Conservation (phyloP, 305 asterid species). For the Fraxinus sp. region DNA sequence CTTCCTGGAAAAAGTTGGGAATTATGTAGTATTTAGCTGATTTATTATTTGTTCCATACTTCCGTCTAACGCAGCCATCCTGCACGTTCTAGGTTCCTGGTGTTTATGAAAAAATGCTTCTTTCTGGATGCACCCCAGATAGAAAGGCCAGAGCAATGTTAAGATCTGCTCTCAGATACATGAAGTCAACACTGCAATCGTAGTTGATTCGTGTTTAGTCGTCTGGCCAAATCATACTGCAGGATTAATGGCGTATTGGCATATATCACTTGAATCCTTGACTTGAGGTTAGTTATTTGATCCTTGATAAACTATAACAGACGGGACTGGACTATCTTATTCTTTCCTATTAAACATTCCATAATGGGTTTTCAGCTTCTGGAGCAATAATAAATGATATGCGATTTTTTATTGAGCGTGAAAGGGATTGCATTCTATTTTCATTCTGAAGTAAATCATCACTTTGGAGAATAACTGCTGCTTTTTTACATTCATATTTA, state of each 20-base stretch:
- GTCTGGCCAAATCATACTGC: background rate
- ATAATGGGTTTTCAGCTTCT: background rate
- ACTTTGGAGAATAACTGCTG: background rate
- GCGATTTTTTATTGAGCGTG: background rate
- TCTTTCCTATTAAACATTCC: background rate
- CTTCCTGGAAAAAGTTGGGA: background rate
- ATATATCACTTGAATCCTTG: background rate
- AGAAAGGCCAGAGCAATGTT: slow-evolving; percentile 92
- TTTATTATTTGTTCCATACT: background rate
- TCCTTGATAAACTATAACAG: background rate
- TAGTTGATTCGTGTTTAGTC: slow-evolving; percentile 31
- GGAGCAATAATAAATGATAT: background rate
- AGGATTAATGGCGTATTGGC: background rate
- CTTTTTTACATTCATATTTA: background rate
- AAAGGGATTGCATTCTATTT: background rate
- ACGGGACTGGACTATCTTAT: background rate
- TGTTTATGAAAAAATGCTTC: slow-evolving; percentile 93
- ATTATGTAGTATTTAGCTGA: background rate
- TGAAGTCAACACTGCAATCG: slow-evolving; percentile 57
- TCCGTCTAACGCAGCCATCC: background rate
- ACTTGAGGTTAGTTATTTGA: background rate
- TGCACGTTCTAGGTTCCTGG: slow-evolving; percentile 63
- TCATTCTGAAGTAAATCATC: background rate
- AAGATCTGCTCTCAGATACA: slow-evolving; percentile 83
- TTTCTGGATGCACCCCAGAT: slow-evolving; percentile 82